Conservation (phyloP, 192 early-diverging fungal genomes). For the Dispira simplex region DNA sequence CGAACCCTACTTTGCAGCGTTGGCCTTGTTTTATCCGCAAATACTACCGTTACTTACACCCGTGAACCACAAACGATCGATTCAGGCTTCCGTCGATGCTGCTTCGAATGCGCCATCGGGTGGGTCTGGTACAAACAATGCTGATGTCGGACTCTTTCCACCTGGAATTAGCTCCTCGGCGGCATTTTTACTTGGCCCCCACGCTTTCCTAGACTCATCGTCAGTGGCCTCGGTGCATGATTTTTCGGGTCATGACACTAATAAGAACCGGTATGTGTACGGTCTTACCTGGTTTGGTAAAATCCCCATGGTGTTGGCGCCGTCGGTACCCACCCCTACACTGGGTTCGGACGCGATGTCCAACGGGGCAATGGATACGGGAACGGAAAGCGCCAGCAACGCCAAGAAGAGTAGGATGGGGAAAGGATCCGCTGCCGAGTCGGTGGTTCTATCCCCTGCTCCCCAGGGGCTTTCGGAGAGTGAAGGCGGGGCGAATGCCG, state of each 20-base stretch:
- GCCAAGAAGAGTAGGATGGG: background rate
- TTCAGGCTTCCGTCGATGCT: background rate
- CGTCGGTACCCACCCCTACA: background rate
- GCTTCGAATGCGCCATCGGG: too few relatives aligned
- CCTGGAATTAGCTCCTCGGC: too few relatives aligned
- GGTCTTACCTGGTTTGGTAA: constrained; percentile 10
- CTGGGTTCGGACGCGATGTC: background rate
- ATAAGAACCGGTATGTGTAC: background rate
- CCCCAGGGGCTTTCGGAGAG: background rate
- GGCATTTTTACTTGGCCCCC: too few relatives aligned
- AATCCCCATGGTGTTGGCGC: constrained; percentile 7
- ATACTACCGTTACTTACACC: background rate
- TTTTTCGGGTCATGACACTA: background rate
- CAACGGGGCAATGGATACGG: background rate
- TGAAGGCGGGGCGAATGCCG: too few relatives aligned
- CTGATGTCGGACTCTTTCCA: too few relatives aligned
- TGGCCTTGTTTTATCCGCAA: constrained; percentile 44
- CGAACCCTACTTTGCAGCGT: constrained; percentile 62
- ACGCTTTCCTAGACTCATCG: background rate
- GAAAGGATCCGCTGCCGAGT: background rate
- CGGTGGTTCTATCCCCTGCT: background rate
- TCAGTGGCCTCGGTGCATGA: background rate
- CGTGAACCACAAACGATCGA: background rate
- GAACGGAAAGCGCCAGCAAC: background rate
- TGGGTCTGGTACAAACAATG: too few relatives aligned